phyloP scores from a whole-genome alignment of 495 filamentous ascomycete species.

The Podospora pseudoanserina region DNA sequence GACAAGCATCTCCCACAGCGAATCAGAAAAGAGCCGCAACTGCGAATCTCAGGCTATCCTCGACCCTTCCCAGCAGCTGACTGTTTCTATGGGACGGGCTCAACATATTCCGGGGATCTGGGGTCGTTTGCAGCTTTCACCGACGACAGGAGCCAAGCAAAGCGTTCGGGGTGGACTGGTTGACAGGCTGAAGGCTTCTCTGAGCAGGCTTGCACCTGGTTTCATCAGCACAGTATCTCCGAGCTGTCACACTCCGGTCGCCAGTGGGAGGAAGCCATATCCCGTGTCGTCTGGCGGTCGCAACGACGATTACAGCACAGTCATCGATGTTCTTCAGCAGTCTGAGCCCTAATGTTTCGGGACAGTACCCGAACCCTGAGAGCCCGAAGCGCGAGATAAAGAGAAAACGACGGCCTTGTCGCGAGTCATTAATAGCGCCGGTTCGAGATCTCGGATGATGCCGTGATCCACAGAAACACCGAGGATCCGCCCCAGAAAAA shows the following conservation, averaged over 20 bases:
- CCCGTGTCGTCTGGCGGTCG: not conserved
- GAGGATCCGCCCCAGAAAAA: slow-evolving; percentile 15
- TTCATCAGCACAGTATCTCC: not conserved
- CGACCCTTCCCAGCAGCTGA: not conserved
- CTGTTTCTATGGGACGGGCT: not conserved
- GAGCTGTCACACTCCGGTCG: not conserved
- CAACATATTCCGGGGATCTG: not conserved
- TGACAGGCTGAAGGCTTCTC: not conserved
- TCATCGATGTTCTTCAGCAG: not conserved
- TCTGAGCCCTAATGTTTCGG: slow-evolving; percentile 12
- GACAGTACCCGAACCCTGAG: slow-evolving; percentile 2
- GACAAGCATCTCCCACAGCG: not conserved
- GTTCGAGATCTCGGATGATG: slow-evolving; percentile 13
- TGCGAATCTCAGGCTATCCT: not conserved
- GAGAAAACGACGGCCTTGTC: slow-evolving; percentile 1
- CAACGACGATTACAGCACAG: not conserved
- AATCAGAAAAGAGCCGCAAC: not conserved
- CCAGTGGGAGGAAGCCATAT: not conserved
- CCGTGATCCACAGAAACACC: slow-evolving; percentile 25
- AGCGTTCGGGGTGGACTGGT: slow-evolving; percentile 1
- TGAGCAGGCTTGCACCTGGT: not conserved
- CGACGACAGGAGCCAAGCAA: not conserved
- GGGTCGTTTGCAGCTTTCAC: not conserved
- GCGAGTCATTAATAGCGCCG: slow-evolving; percentile 20
- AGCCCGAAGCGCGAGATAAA: slow-evolving; percentile 15